These are phyloP conservation scores for Hapsidospora chrysogenum DNA, from an alignment of 495 filamentous ascomycete genomes.

Conservation along the genomic window DNA sequence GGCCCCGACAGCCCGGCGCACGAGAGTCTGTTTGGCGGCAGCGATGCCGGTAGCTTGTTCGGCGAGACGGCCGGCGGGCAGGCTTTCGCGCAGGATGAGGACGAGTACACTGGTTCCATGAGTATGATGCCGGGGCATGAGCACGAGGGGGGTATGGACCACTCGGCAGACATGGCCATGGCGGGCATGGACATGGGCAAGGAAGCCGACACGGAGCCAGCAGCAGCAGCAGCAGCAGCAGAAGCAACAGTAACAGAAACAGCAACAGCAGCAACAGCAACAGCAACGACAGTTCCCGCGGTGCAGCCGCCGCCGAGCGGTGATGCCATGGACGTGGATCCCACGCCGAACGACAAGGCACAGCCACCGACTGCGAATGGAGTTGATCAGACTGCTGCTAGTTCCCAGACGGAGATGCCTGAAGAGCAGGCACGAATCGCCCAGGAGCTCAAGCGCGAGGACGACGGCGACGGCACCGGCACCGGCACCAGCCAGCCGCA, in stretches of 20 bases:
- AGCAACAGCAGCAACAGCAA: no score
- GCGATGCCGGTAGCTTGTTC: conserved; percentile 35
- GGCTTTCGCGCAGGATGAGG: conserved; percentile 67
- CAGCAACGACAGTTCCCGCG: no score
- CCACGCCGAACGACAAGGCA: no score
- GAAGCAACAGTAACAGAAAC: no score
- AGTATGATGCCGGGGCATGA: conserved; percentile 28
- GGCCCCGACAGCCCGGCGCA: conserved; percentile 50
- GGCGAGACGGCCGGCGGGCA: conserved; percentile 35
- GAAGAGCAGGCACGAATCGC: background rate
- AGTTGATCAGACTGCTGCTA: no score
- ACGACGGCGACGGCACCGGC: background rate
- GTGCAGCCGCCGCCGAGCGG: background rate
- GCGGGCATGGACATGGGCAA: background rate
- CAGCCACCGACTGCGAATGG: no score
- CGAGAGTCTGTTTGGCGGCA: conserved; percentile 49
- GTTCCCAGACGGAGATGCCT: no score
- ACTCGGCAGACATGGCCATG: conserved; percentile 28
- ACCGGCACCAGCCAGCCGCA: background rate
- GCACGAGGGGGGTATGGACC: conserved; percentile 24
- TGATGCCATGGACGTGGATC: conserved; percentile 1
- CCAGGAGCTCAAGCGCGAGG: background rate
- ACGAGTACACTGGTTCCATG: conserved; percentile 71
- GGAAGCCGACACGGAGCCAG: background rate
- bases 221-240: no score